These are phyloP conservation scores for Allium sativum DNA, from an alignment of 106 monocot species.

Conservation along the genomic window DNA sequence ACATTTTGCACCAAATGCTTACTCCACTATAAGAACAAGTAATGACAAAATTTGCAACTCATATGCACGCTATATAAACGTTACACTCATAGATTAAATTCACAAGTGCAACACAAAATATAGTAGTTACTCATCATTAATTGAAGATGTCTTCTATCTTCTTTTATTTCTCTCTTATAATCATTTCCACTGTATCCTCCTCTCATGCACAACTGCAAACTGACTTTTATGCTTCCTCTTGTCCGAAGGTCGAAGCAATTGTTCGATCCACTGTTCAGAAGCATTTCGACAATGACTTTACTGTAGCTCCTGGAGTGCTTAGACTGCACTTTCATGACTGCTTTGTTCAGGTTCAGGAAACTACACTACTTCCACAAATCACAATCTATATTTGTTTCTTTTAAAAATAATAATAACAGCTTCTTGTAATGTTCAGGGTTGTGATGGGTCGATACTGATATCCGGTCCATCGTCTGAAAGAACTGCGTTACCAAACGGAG, in stretches of 20 bases:
- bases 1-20: conserved; percentile 2
- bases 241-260: conserved; percentile 37
- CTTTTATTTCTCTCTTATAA: background rate
- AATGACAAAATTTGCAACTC: background rate
- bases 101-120: background rate
- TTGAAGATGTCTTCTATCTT: background rate
- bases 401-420: too few species aligned
- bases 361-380: background rate
- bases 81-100: background rate
- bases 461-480: conserved; percentile 44
- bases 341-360: conserved; percentile 38
- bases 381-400: background rate
- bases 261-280: conserved; percentile 41
- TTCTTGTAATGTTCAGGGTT: conserved; percentile 21
- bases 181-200: background rate
- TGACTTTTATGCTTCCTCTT: conserved; percentile 47
- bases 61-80: conserved; percentile 6
- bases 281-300: conserved; percentile 30
- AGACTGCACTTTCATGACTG: conserved; percentile 66
- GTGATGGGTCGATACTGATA: conserved; percentile 50
- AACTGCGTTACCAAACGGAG: conserved; percentile 32
- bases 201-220: conserved; percentile 30
- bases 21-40: conserved; percentile 5
- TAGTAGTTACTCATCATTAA: background rate
- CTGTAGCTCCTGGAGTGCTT: conserved; percentile 41